phyloP scores from a whole-genome alignment of 2,329 filamentous ascomycete genomes.

The Diatrype stigma region DNA sequence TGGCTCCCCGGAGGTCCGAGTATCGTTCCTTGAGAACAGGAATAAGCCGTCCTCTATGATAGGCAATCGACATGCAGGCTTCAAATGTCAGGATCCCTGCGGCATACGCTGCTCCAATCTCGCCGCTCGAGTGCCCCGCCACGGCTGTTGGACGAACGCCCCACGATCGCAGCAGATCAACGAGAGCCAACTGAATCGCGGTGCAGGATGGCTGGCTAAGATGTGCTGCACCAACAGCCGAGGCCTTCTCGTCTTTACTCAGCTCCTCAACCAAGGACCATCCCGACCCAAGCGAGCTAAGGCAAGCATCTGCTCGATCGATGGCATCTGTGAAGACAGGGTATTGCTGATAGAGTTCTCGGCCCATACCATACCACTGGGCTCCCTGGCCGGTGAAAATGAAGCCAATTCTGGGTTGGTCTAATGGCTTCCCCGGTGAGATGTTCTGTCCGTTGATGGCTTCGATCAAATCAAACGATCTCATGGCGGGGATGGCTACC shows the following conservation, averaged over 20 bases:
- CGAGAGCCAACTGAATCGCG: constrained; percentile 35
- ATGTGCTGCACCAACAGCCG: constrained; percentile 33
- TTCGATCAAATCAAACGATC: constrained; percentile 41
- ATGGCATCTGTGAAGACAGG: constrained; percentile 32
- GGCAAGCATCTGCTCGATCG: constrained; percentile 29
- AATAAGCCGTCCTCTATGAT: constrained; percentile 43
- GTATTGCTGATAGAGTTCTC: constrained; percentile 35
- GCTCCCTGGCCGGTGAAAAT: constrained; percentile 40
- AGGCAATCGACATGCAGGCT: constrained; percentile 44
- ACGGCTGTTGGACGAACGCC: constrained; percentile 32
- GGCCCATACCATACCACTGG: constrained; percentile 39
- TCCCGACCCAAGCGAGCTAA: constrained; percentile 25
- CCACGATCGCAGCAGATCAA: constrained; percentile 32
- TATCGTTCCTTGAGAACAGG: constrained; percentile 36
- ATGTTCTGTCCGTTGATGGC: constrained; percentile 36
- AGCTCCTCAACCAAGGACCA: constrained; percentile 36
- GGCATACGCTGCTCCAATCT: constrained; percentile 44
- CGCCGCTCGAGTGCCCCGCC: constrained; percentile 37
- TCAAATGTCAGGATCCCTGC: constrained; percentile 41
- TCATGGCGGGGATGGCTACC: constrained; percentile 38
- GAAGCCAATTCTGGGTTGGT: constrained; percentile 33
- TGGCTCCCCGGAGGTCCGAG: constrained; percentile 41
- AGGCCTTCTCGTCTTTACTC: constrained; percentile 28
- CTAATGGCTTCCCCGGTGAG: constrained; percentile 32
- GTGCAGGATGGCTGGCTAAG: constrained; percentile 37